Evolutionary conservation across 176 grass and related monocot species (phyloP).

Genomic region (Hyparrhenia diplandra): DNA sequence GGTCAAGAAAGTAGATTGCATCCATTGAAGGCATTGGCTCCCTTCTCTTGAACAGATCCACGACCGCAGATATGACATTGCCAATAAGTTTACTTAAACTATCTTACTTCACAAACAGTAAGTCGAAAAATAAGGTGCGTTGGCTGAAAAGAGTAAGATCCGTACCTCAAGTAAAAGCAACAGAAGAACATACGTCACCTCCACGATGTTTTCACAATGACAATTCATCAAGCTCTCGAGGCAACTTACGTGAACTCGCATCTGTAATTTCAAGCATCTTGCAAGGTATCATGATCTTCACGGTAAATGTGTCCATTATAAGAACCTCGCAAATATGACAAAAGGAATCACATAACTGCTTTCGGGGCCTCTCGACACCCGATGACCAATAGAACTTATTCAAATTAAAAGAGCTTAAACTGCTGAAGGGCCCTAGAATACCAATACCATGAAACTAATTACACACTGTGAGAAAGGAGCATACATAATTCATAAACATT

Average conservation of each 20-base stretch:
- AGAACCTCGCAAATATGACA: slow-evolving; percentile 58
- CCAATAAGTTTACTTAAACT: not conserved
- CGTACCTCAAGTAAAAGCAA: not conserved
- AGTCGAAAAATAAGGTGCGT: not conserved
- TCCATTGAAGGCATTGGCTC: slow-evolving; percentile 96
- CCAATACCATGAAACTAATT: not conserved
- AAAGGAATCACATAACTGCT: not conserved
- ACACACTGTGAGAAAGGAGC: not conserved
- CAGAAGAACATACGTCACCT: not conserved
- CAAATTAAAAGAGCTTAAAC: not conserved
- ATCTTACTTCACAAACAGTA: slow-evolving; percentile 13
- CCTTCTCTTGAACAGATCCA: slow-evolving; percentile 96
- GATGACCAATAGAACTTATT: not conserved
- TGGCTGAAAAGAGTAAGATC: not conserved
- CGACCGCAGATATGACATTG: slow-evolving; percentile 60
- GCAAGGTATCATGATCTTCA: slow-evolving; percentile 90
- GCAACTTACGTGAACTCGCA: slow-evolving; percentile 73
- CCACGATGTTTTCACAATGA: not conserved
- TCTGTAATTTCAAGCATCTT: slow-evolving; percentile 98
- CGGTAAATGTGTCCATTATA: slow-evolving; percentile 96
- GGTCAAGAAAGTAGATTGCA: slow-evolving; percentile 92
- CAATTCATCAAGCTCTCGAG: not conserved
- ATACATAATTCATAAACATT: not conserved
- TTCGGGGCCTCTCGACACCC: not conserved
- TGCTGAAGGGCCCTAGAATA: not conserved